Evolutionary conservation across 306 rosid species (phyloP).

Genomic region (Pueraria montana): DNA sequence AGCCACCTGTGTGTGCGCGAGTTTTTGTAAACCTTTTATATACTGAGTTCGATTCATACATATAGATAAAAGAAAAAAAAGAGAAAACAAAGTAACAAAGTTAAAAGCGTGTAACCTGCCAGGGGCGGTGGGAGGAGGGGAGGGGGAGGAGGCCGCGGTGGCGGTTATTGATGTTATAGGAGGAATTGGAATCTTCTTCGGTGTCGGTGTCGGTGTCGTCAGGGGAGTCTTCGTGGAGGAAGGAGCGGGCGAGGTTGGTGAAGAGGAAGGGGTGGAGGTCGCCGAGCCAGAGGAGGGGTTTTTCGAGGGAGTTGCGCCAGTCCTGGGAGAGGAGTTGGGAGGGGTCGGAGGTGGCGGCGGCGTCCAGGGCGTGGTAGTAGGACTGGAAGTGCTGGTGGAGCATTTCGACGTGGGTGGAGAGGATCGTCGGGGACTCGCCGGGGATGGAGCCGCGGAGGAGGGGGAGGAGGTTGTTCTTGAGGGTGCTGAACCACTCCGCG

Average conservation of each 20-base stretch:
- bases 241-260: conserved; percentile 73
- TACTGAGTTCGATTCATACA: no score
- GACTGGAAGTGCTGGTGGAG: conserved; percentile 80
- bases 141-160: neutral
- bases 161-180: no score
- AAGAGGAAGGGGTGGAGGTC: conserved; percentile 82
- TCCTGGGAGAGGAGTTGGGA: conserved; percentile 64
- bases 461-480: conserved; percentile 59
- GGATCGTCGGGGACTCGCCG: conserved; percentile 47
- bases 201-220: neutral
- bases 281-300: conserved; percentile 82
- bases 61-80: no score
- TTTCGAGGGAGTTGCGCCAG: conserved; percentile 75
- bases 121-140: conserved; percentile 36
- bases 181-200: no score
- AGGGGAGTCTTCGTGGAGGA: conserved; percentile 49
- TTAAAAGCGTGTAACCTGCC: no score
- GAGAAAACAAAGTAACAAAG: no score
- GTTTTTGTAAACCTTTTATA: no score
- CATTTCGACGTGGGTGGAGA: conserved; percentile 59
- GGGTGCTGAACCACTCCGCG: conserved; percentile 52
- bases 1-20: conserved; percentile 38
- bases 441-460: conserved; percentile 55
- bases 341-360: conserved; percentile 59
- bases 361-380: conserved; percentile 76